Evolutionary conservation across 768 basidiomycete genomes (phyloP).

Genomic region (Xerocomellus intermedius): DNA sequence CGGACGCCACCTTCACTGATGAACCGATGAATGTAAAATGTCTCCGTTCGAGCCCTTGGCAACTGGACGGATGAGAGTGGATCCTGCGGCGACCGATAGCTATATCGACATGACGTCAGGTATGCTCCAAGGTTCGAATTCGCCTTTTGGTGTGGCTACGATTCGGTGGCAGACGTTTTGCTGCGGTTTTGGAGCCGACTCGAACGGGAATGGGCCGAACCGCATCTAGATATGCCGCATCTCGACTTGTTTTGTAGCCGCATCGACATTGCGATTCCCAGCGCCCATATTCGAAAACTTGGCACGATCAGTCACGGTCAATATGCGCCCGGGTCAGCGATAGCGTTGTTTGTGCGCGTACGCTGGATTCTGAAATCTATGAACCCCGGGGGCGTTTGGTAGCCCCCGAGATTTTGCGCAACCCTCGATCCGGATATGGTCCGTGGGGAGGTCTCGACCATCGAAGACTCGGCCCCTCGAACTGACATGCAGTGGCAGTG

Average conservation of each 20-base stretch:
- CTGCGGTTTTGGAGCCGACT: not conserved
- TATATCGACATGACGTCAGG: not conserved
- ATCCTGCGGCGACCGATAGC: not conserved
- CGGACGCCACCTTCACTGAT: too few relatives aligned
- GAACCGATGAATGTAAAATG: too few relatives aligned
- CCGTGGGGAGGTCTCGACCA: slow-evolving; percentile 12
- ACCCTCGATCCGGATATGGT: slow-evolving; percentile 14
- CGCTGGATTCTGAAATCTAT: not conserved
- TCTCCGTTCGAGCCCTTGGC: too few relatives aligned
- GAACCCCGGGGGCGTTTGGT: not conserved
- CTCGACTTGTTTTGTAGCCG: not conserved
- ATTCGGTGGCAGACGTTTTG: not conserved
- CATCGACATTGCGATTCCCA: not conserved
- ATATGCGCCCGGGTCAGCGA: not conserved
- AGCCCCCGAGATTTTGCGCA: not conserved
- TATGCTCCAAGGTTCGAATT: not conserved
- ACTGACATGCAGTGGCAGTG: not conserved
- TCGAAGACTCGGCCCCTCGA: not conserved
- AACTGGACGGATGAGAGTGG: too few relatives aligned
- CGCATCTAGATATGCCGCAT: not conserved
- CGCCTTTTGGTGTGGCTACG: not conserved
- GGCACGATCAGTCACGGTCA: not conserved
- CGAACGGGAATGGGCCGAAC: not conserved
- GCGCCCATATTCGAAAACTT: not conserved
- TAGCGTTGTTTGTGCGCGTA: not conserved